phyloP scores from a whole-genome alignment of 176 grass and related monocot genomes.

The Triticum dicoccoides region DNA sequence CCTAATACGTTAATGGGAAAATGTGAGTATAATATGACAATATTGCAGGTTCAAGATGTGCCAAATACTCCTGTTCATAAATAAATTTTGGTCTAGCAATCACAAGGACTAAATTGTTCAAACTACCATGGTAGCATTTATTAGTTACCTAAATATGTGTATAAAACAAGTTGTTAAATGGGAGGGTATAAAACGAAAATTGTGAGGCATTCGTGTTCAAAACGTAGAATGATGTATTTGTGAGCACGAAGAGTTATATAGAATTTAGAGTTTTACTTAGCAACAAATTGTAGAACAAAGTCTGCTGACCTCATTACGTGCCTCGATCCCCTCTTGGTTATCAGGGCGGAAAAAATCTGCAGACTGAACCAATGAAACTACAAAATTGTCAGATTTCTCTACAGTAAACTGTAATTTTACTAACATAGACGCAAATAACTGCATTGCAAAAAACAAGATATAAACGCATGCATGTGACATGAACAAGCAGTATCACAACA shows the following conservation, averaged over 20 bases:
- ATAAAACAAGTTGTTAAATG: conserved; percentile 5
- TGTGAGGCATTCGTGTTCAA: not conserved
- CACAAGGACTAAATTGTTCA: conserved; percentile 14
- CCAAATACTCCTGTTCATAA: not conserved
- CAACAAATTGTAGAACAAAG: conserved; percentile 8
- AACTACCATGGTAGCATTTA: conserved; percentile 17
- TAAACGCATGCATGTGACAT: not conserved
- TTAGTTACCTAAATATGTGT: not conserved
- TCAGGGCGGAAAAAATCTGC: conserved; percentile 97
- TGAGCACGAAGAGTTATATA: conserved; percentile 15
- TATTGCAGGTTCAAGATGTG: too few relatives aligned
- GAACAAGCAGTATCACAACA: conserved; percentile 14
- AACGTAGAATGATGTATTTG: not conserved
- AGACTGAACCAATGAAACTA: conserved; percentile 50
- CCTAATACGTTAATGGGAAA: too few relatives aligned
- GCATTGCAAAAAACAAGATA: not conserved
- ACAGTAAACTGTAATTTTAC: conserved; percentile 2
- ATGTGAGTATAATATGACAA: too few relatives aligned
- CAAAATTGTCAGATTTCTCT: conserved; percentile 25
- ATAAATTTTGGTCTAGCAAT: not conserved
- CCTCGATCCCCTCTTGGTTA: conserved; percentile 91
- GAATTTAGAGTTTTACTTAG: conserved; percentile 2
- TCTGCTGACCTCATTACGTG: conserved; percentile 91
- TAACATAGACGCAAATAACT: conserved; percentile 15
- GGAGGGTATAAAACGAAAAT: not conserved